These are phyloP conservation scores for Polyporus arcularius DNA, from an alignment of 768 basidiomycete species.

Conservation along the genomic window DNA sequence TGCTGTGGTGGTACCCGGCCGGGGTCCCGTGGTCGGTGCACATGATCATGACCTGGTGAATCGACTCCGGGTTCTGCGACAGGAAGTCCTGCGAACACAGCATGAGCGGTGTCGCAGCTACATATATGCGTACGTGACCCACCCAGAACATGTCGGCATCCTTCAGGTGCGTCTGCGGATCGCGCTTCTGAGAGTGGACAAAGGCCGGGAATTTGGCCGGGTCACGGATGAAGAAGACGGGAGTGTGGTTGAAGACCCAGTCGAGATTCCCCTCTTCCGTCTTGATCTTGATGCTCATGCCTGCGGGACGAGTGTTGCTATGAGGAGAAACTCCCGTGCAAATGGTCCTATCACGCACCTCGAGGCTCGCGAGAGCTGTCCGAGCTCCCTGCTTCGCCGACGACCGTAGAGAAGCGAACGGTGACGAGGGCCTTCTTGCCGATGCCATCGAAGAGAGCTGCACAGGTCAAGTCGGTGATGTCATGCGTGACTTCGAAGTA, in stretches of 20 bases:
- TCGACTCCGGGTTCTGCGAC: conserved; percentile 84
- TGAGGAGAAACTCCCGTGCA: not conserved
- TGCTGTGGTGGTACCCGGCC: conserved; percentile 81
- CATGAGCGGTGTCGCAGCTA: conserved; percentile 25
- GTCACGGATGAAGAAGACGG: conserved; percentile 89
- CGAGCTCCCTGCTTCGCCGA: conserved; percentile 83
- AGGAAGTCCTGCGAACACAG: conserved; percentile 74
- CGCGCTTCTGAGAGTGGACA: conserved; percentile 90
- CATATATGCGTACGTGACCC: conserved; percentile 16
- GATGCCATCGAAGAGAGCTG: conserved; percentile 61
- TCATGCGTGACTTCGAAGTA: conserved; percentile 89
- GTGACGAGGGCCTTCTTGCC: conserved; percentile 74
- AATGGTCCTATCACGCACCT: conserved; percentile 19
- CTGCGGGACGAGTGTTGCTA: conserved; percentile 32
- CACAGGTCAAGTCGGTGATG: conserved; percentile 79
- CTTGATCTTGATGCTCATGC: conserved; percentile 87
- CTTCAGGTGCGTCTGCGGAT: conserved; percentile 90
- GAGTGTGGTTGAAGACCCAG: conserved; percentile 92
- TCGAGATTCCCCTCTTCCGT: conserved; percentile 94
- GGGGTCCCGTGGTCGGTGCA: conserved; percentile 97
- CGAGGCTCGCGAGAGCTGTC: conserved; percentile 93
- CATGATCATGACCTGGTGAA: conserved; percentile 86
- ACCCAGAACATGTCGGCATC: conserved; percentile 88
- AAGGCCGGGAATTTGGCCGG: conserved; percentile 91
- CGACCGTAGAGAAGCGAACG: conserved; percentile 91